These are phyloP conservation scores for Eruca vesicaria DNA, from an alignment of 441 rosid genomes.

Conservation along the genomic window DNA sequence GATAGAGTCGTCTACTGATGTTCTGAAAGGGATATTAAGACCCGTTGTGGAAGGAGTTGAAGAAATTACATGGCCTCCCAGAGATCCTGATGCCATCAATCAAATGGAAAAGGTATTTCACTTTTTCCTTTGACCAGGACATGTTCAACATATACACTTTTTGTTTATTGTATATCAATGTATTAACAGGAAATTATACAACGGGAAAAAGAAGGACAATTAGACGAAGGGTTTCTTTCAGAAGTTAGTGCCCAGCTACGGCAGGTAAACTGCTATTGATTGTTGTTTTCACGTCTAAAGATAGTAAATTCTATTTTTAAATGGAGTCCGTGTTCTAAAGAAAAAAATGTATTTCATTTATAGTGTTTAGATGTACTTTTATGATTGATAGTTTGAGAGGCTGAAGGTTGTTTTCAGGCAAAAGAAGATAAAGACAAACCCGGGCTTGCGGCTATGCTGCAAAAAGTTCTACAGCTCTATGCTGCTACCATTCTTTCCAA, in stretches of 20 bases:
- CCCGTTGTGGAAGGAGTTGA: constrained; percentile 67
- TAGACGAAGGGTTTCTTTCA: constrained; percentile 90
- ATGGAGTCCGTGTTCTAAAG: background rate
- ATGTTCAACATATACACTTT: background rate
- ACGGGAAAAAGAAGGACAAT: constrained; percentile 76
- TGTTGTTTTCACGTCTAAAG: background rate
- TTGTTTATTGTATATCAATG: background rate
- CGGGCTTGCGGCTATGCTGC: constrained; percentile 90
- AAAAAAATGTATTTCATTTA: background rate
- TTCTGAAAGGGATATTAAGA: constrained; percentile 70
- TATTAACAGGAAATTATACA: constrained; percentile 56
- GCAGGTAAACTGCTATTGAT: constrained; percentile 50
- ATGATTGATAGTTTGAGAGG: constrained; percentile 32
- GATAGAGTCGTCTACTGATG: constrained; percentile 83
- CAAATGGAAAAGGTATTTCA: constrained; percentile 66
- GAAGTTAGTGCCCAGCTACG: constrained; percentile 89
- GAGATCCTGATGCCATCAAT: constrained; percentile 63
- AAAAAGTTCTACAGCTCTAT: constrained; percentile 86
- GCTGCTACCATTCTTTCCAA: constrained; percentile 77
- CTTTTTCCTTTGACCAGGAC: background rate
- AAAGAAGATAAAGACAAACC: constrained; percentile 91
- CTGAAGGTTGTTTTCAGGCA: constrained; percentile 51
- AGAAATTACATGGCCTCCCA: constrained; percentile 90
- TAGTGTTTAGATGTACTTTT: background rate
- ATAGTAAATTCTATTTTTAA: background rate